These are phyloP conservation scores for Cinnamomum chago DNA, from an alignment of 164 flowering plant genomes.

Conservation along the genomic window DNA sequence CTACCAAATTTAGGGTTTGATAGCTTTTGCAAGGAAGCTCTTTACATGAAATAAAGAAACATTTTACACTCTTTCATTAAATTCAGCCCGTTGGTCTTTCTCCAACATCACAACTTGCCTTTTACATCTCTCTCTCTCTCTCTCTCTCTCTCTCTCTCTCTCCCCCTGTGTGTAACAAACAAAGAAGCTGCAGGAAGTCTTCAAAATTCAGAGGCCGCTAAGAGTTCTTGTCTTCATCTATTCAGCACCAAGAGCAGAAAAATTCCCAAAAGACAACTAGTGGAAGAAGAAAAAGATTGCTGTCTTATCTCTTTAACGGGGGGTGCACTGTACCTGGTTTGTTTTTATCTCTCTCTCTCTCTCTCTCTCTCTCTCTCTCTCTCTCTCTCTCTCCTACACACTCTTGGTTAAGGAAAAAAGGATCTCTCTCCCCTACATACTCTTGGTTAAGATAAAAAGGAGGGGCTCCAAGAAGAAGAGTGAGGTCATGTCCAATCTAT, in stretches of 20 bases:
- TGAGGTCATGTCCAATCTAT: not conserved
- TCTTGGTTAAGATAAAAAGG: not conserved
- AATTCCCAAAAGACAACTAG: not conserved
- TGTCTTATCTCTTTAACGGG: not conserved
- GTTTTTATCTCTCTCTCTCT: not conserved
- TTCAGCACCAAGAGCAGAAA: not conserved
- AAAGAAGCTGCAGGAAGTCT: not conserved
- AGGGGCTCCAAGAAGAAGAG: not conserved
- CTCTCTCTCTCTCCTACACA: not conserved
- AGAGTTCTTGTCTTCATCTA: not conserved
- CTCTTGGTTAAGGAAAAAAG: not conserved
- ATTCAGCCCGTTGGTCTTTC: not conserved
- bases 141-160: not conserved
- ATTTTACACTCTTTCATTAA: not conserved
- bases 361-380: constrained; percentile 3
- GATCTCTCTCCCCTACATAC: not conserved
- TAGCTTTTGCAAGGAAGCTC: not conserved
- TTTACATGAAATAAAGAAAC: not conserved
- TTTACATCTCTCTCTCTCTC: constrained; percentile 1
- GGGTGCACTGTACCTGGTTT: not conserved
- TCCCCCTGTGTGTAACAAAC: not conserved
- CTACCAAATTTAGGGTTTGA: not conserved
- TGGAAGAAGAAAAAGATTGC: not conserved
- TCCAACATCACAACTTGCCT: no score
- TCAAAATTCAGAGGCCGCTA: not conserved